Percentiles rank a stretch among this genome's conserved stretches.
These are phyloP conservation scores for Sarocladiaceae sp. DNA, from an alignment of 2,329 filamentous ascomycete species.

Conservation along the genomic window DNA sequence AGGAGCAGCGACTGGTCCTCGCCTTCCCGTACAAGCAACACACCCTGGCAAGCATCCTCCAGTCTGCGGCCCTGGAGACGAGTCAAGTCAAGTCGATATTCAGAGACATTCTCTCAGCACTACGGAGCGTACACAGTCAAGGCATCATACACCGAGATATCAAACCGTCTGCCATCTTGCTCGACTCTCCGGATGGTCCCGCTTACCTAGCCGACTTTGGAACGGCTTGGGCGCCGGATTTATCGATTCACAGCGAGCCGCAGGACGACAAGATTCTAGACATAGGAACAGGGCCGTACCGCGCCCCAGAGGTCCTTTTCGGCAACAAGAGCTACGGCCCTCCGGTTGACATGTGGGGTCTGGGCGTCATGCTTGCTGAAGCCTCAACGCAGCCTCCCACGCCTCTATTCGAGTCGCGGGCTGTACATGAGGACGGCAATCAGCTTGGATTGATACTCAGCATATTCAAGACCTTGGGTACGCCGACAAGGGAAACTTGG, in stretches of 20 bases:
- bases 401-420: constrained; percentile 77
- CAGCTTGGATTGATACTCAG: constrained; percentile 86
- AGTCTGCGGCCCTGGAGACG: not conserved
- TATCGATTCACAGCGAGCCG: constrained; percentile 57
- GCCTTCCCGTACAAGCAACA: constrained; percentile 79
- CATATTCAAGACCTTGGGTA: constrained; percentile 88
- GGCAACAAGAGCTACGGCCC: constrained; percentile 67
- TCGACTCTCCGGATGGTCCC: constrained; percentile 60
- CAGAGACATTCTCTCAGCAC: constrained; percentile 61
- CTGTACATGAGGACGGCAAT: constrained; percentile 70
- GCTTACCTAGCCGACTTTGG: constrained; percentile 87
- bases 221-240: constrained; percentile 70
- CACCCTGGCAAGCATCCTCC: constrained; percentile 64
- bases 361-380: constrained; percentile 80
- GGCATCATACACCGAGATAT: constrained; percentile 89
- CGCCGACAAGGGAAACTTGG: constrained; percentile 74
- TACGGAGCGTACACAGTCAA: constrained; percentile 63
- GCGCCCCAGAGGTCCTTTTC: constrained; percentile 85
- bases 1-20: constrained; percentile 65
- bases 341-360: constrained; percentile 81
- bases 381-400: constrained; percentile 46
- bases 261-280: constrained; percentile 74
- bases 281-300: constrained; percentile 87
- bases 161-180: constrained; percentile 84
- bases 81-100: constrained; percentile 40